A percentile compares a stretch with the other conserved stretches of the same genome.
Conservation (phyloP, 2,329 filamentous ascomycete species). For the Byssoonygena ceratinophila region DNA sequence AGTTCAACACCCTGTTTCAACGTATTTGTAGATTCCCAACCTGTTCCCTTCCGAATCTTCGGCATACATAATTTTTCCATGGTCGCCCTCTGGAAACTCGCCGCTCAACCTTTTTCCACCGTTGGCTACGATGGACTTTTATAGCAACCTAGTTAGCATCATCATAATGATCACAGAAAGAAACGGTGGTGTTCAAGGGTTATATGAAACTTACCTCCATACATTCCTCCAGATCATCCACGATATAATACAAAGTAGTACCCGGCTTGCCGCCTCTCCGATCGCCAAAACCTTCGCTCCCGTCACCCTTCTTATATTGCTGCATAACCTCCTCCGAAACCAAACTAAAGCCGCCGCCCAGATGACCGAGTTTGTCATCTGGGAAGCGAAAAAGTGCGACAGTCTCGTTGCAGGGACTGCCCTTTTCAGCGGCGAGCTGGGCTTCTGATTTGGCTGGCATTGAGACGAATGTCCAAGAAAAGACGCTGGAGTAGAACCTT, state of each 20-base stretch:
- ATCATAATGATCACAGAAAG: neutral
- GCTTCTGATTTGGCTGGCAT: neutral
- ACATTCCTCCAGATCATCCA: constrained; percentile 17
- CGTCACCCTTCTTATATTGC: neutral
- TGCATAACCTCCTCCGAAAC: constrained; percentile 13
- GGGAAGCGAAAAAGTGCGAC: constrained; percentile 19
- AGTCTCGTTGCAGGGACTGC: constrained; percentile 14
- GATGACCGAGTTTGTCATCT: constrained; percentile 6
- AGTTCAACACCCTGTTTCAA: neutral
- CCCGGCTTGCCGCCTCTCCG: constrained; percentile 8
- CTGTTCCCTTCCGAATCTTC: constrained; percentile 21
- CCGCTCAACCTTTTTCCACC: constrained; percentile 18
- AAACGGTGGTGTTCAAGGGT: too few relatives aligned
- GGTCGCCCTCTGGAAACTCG: constrained; percentile 16
- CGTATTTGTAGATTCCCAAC: constrained; percentile 17
- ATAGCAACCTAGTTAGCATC: neutral
- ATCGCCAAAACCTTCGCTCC: neutral
- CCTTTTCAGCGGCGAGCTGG: neutral
- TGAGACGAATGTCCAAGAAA: constrained; percentile 19
- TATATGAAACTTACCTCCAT: constrained; percentile 15
- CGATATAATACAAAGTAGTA: constrained; percentile 19
- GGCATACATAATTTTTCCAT: constrained; percentile 18
- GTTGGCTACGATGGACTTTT: constrained; percentile 17
- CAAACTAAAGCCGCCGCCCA: constrained; percentile 18
- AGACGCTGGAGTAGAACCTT: constrained; percentile 20